Evolutionary conservation across 495 filamentous ascomycete genomes (phyloP).

Genomic region (Penicillium steckii): DNA sequence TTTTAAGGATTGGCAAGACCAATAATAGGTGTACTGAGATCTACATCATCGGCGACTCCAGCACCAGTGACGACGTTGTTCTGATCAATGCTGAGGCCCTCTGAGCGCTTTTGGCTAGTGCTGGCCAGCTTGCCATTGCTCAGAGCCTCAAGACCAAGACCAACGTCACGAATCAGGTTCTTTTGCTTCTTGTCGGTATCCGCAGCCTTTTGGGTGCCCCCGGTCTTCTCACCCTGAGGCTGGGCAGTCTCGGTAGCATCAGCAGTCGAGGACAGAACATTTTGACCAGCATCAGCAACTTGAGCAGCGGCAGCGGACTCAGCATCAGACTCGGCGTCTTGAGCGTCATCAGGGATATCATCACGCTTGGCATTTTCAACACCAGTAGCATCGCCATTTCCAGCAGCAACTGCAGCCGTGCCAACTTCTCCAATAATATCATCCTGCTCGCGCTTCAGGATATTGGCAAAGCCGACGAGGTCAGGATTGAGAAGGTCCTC

Average conservation of each 20-base stretch:
- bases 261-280: not conserved
- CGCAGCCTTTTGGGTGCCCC: not conserved
- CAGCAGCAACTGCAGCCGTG: not conserved
- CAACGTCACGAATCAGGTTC: not conserved
- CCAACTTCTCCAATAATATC: not conserved
- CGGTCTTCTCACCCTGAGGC: not conserved
- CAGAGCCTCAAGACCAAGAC: not conserved
- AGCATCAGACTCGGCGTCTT: not conserved
- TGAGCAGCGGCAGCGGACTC: no score
- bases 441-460: no score
- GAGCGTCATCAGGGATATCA: not conserved
- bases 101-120: slow-evolving; percentile 1
- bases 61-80: not conserved
- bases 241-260: not conserved
- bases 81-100: not conserved
- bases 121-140: not conserved
- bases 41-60: not conserved
- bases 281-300: no score
- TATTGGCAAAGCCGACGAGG: no score
- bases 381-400: slow-evolving; percentile 4
- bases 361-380: slow-evolving; percentile 7
- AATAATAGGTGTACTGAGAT: not conserved
- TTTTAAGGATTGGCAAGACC: not conserved
- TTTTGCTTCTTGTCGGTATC: not conserved
- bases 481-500: not conserved